These are phyloP conservation scores for Arthromyces matolae DNA, from an alignment of 768 basidiomycete genomes.

Conservation along the genomic window DNA sequence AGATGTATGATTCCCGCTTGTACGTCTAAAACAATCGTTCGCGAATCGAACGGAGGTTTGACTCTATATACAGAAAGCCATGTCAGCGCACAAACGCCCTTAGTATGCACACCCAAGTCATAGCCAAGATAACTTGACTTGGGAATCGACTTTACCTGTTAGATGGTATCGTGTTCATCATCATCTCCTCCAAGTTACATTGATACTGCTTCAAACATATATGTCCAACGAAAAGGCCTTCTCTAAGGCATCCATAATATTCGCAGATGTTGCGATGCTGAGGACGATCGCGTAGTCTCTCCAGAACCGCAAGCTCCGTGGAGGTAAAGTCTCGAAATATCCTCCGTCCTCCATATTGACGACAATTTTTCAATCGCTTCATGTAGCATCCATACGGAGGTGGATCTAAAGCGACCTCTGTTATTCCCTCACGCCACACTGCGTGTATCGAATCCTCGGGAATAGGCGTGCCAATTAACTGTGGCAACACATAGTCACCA, in stretches of 20 bases:
- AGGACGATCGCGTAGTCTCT: constrained; percentile 3
- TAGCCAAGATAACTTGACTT: too few relatives aligned
- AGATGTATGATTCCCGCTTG: background rate
- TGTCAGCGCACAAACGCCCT: background rate
- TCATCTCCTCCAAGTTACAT: constrained; percentile 8
- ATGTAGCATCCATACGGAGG: constrained; percentile 5
- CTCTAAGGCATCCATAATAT: constrained; percentile 9
- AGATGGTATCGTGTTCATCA: constrained; percentile 2
- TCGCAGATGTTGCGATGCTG: constrained; percentile 4
- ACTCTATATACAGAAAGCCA: background rate
- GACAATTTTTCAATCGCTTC: constrained; percentile 5
- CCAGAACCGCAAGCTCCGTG: constrained; percentile 5
- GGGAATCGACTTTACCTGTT: background rate
- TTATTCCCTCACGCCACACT: constrained; percentile 9
- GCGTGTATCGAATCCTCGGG: constrained; percentile 3
- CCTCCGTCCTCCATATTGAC: constrained; percentile 5
- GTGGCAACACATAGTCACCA: constrained; percentile 5
- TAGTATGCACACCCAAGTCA: too few relatives aligned
- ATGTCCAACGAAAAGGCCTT: constrained; percentile 9
- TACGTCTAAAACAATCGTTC: background rate
- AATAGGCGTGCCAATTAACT: constrained; percentile 5
- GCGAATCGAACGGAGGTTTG: background rate
- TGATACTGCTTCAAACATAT: constrained; percentile 10
- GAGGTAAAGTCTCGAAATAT: constrained; percentile 10
- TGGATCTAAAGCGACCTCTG: constrained; percentile 4